Evolutionary conservation across 495 filamentous ascomycete species (phyloP), one percentile per base, ranked within the genome.

Genomic region (Aspergillus kassunensis): DNA sequence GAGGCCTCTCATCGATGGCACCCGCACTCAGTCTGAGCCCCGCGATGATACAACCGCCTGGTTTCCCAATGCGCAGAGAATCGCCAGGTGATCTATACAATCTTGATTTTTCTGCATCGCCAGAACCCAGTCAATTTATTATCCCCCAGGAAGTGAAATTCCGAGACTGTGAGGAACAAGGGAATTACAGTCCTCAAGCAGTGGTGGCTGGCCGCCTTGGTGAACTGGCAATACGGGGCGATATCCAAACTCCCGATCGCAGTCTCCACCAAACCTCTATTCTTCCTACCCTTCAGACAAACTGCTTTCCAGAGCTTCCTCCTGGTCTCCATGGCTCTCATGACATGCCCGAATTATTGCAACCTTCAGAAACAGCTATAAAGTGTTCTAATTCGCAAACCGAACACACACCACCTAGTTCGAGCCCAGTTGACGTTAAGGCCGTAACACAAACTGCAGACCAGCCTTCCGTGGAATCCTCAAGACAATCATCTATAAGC

Each of bases 171-270:
- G 59, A 64, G 20, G 70, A 73, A 40, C 51, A 63, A 13, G 70
- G 68, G 21, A 57, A 66, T 41, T 59, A 69, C 47, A 89, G 86
- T 60, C 85, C 87, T 24, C 77, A 80, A 53, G 78, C 80, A 12
- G 78, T 69, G 29, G 83, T 89, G 45, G 83, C 81, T 53, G 78
- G 82, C 55, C 74, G 79, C 48, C 82, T 90, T 57, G 78, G 80
- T 54, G 76, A 81, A 40, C 70, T 89, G 27, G 78, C 75, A 31
- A 67, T 88, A 41, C 30, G 30, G 52, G 75, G 78, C 53, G 68
- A 74, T 50, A 58, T 46, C 33, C 54, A 60, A 59, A 49, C 56
- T 49, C 45, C 54, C 58, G 53, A 53, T 54, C 41, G 47, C 47
- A 41, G 53, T 21, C 30, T 54, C 29, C 43, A 49, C 40, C 60